Evolutionary conservation across 1,284 basidiomycete species (phyloP).

Genomic region (Leccinum fuscescens): DNA sequence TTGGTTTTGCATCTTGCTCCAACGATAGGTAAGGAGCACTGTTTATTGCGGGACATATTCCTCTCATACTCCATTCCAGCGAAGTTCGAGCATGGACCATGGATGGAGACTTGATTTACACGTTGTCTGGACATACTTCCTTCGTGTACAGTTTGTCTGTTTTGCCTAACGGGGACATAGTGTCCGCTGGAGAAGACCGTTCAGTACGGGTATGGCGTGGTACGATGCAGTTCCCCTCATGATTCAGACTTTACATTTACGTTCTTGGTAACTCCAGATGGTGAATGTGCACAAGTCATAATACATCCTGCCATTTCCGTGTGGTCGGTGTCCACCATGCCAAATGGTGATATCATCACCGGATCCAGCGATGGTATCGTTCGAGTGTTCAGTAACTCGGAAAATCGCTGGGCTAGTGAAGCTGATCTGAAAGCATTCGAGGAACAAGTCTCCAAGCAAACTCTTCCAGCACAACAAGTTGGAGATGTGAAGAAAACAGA

Average conservation of each 20-base stretch:
- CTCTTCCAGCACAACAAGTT: conserved; percentile 76
- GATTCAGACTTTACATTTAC: not conserved
- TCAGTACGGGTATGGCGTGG: conserved; percentile 79
- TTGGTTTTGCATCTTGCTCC: conserved; percentile 92
- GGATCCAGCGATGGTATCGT: conserved; percentile 88
- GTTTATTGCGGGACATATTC: conserved; percentile 1
- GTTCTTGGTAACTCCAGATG: conserved; percentile 41
- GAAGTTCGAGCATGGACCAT: conserved; percentile 92
- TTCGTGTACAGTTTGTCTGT: conserved; percentile 92
- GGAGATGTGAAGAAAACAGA: conserved; percentile 92
- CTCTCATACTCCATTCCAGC: conserved; percentile 39
- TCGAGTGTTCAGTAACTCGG: conserved; percentile 80
- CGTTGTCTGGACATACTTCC: conserved; percentile 89
- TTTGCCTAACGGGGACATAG: conserved; percentile 73
- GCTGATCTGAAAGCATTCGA: conserved; percentile 72
- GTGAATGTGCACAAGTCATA: conserved; percentile 83
- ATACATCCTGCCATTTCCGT: conserved; percentile 92
- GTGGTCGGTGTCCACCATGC: conserved; percentile 85
- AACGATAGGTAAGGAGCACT: conserved; percentile 75
- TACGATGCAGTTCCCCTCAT: conserved; percentile 24
- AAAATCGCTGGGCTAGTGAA: conserved; percentile 72
- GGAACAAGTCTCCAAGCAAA: conserved; percentile 67
- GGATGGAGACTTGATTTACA: conserved; percentile 73
- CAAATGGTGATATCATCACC: conserved; percentile 88
- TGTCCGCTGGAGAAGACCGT: conserved; percentile 83